These are phyloP conservation scores for Aureobasidium vineae DNA, from an alignment of 2,329 filamentous ascomycete genomes.

Conservation along the genomic window DNA sequence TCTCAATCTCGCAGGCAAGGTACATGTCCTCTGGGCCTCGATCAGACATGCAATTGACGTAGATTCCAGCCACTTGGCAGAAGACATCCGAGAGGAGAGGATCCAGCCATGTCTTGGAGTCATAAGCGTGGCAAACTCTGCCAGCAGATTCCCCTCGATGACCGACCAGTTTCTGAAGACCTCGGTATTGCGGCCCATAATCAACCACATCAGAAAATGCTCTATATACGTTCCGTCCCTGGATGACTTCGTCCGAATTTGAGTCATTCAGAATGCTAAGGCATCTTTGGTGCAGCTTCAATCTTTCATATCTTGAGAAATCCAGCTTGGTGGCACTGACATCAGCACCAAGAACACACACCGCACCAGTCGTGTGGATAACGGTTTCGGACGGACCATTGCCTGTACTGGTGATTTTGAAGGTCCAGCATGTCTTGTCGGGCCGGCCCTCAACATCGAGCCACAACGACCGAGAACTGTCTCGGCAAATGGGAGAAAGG, in stretches of 20 bases:
- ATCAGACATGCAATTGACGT: conserved; percentile 36
- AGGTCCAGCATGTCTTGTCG: too few species aligned
- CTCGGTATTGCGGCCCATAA: conserved; percentile 38
- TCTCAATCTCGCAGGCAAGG: conserved; percentile 37
- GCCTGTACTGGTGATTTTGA: too few species aligned
- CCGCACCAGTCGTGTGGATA: too few species aligned
- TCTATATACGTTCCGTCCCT: conserved; percentile 43
- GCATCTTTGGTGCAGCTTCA: too few species aligned
- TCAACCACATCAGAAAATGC: conserved; percentile 41
- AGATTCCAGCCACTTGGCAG: conserved; percentile 39
- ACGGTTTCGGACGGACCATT: too few species aligned
- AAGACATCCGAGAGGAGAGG: conserved; percentile 36
- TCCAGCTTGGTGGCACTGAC: background rate
- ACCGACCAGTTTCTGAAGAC: conserved; percentile 30
- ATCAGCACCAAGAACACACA: too few species aligned
- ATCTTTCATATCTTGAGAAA: background rate
- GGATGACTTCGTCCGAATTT: conserved; percentile 38
- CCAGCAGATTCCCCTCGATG: background rate
- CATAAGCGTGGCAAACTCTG: background rate
- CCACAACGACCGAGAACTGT: conserved; percentile 15
- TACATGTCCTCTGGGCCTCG: conserved; percentile 34
- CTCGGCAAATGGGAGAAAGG: conserved; percentile 19
- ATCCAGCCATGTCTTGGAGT: conserved; percentile 30
- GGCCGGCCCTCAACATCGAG: too few species aligned
- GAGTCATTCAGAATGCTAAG: conserved; percentile 15